Base-by-base conservation (phyloP, 257 asterid species). In the Plantago elongata region DNA sequence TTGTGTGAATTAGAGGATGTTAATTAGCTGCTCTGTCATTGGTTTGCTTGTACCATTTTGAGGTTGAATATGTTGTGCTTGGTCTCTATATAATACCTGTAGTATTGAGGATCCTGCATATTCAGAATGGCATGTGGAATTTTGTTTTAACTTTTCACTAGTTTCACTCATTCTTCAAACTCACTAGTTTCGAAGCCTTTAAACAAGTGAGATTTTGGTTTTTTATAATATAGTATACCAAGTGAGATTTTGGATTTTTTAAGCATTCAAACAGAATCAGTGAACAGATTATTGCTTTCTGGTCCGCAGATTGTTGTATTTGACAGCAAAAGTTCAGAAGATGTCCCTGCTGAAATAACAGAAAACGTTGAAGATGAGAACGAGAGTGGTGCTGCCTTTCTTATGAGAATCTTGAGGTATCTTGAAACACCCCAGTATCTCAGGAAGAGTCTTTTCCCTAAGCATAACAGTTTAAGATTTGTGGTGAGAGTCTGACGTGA, bases 391-490 rank as follows among this genome's bases (percentile, higher is more conserved):
- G 82, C 95, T 46, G 81, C 91, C 63, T 93, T 93, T 77, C 87
- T 93, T 57, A 69, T 82, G 46, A 87, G 94, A 81, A 83, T 89
- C 67, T 78, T 87, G 87, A 87, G 82, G 75, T 87, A 93, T 75
- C 83, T 89, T 15, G 97, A 89, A 87, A 93, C 99, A 43, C 99
- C 99, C 9, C 99, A 89, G 75, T 93, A 93, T 78, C 92, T 93
- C 61, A 77, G 99, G 78, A 93, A 83, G 84, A 80, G 80, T 67
- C 96, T 89, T 71, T 89, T 89, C 69, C 95, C 96, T 6, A 83
- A 57, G 76, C 92, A 89, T 66, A 82, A 77, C 75, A 87, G 88
- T 70, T 79, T 93, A 74, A 85, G 95, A 87, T 85, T 75, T 65
- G 99, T 83, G 91, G 97, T 89, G 75, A 66, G 95, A 68, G 65